A percentile compares a stretch with the other conserved stretches of the same genome.
Conservation (phyloP, 202 grass and related monocot species). For the Digitaria exilis region DNA sequence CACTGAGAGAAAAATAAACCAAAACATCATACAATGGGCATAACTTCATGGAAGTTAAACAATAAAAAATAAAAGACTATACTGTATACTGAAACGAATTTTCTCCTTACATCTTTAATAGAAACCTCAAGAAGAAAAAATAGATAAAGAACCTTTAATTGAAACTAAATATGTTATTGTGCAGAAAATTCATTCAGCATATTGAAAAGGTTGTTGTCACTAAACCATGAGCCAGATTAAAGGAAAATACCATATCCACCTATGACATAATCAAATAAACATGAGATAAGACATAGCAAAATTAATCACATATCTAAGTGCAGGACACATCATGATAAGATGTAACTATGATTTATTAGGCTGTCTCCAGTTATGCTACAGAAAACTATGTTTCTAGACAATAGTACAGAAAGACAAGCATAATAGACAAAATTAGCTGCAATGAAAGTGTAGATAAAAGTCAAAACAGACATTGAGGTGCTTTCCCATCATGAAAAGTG, state of each 20-base stretch:
- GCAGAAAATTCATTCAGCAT: neutral
- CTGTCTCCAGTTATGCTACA: neutral
- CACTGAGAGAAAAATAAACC: constrained; percentile 60
- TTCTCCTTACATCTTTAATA: neutral
- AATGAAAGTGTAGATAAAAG: neutral
- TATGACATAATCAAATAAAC: neutral
- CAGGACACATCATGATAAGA: neutral
- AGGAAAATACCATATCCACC: neutral
- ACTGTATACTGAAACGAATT: constrained; percentile 15
- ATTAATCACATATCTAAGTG: neutral
- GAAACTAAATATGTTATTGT: neutral
- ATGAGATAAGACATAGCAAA: constrained; percentile 19
- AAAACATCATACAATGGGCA: constrained; percentile 17
- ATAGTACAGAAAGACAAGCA: neutral
- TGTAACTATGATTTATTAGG: constrained; percentile 8
- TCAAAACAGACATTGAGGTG: neutral
- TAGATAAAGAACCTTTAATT: neutral
- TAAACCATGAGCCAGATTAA: neutral
- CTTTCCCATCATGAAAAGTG: constrained; percentile 14
- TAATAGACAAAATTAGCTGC: constrained; percentile 7
- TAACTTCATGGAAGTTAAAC: neutral
- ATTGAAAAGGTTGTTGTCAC: neutral
- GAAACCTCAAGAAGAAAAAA: neutral
- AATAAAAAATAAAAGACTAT: neutral
- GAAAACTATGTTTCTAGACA: neutral